Conservation (phyloP, 2,329 filamentous ascomycete genomes). For the Macrophomina tecta region DNA sequence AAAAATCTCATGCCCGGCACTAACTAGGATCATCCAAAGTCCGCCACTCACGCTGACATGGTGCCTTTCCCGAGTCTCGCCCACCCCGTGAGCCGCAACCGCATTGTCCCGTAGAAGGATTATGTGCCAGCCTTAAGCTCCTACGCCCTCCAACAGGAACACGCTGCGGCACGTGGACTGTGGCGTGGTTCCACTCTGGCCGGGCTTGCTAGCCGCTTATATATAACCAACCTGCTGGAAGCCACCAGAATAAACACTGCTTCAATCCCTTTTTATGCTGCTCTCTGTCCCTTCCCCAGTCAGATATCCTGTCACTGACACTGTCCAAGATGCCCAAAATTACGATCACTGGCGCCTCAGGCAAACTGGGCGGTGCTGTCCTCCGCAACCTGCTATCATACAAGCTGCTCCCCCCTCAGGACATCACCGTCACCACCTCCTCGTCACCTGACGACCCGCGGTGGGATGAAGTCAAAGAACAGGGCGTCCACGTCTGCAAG, state of each 20-base stretch:
- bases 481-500: conserved; percentile 43
- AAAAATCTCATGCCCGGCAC: no score
- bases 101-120: no score
- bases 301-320: not conserved
- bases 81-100: no score
- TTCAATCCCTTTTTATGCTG: not conserved
- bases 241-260: conserved; percentile 22
- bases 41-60: no score
- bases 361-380: conserved; percentile 54
- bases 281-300: not conserved
- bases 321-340: conserved; percentile 31
- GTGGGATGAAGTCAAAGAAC: conserved; percentile 40
- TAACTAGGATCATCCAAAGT: no score
- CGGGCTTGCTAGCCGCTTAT: not conserved
- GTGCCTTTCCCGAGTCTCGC: no score
- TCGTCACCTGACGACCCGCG: conserved; percentile 29
- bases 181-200: not conserved
- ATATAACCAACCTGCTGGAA: not conserved
- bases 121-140: no score
- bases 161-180: not conserved
- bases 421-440: conserved; percentile 46
- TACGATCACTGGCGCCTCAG: conserved; percentile 52
- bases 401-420: conserved; percentile 43
- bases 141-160: no score
- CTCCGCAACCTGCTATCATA: conserved; percentile 50